These are phyloP conservation scores for Phytophthora tentaculata DNA, from an alignment of 352 stramenopile species.

Conservation along the genomic window DNA sequence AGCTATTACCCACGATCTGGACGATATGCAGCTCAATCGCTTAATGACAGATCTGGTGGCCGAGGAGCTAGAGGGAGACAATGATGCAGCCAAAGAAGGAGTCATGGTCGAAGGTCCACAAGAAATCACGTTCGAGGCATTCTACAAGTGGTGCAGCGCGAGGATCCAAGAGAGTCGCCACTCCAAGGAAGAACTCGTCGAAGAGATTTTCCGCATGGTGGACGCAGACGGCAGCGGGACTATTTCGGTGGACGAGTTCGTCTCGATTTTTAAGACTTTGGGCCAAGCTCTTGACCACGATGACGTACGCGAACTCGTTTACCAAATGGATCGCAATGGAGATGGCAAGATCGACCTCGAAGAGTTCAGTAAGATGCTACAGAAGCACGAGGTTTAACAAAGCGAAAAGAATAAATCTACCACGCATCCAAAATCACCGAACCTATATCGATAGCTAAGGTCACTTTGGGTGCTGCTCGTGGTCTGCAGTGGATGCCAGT, in stretches of 20 bases:
- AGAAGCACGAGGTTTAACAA: conserved; percentile 76
- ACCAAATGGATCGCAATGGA: conserved; percentile 78
- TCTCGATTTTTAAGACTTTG: conserved; percentile 72
- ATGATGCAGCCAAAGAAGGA: conserved; percentile 18
- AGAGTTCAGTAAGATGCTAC: conserved; percentile 75
- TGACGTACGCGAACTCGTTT: conserved; percentile 75
- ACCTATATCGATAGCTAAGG: too few species aligned
- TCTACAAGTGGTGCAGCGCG: conserved; percentile 75
- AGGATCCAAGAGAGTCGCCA: conserved; percentile 62
- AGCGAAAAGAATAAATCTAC: background rate
- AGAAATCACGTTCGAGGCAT: conserved; percentile 72
- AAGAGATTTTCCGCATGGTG: conserved; percentile 80
- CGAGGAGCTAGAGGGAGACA: conserved; percentile 36
- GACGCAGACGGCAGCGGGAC: conserved; percentile 62
- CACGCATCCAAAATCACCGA: too few species aligned
- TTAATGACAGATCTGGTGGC: conserved; percentile 65
- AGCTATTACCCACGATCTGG: conserved; percentile 71
- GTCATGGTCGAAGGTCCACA: conserved; percentile 30
- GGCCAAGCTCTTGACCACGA: conserved; percentile 76
- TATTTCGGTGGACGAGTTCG: conserved; percentile 80
- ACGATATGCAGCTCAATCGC: conserved; percentile 59
- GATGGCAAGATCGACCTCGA: conserved; percentile 80
- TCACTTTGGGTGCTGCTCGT: too few species aligned
- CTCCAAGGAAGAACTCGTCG: conserved; percentile 64
- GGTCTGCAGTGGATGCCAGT: too few species aligned